Percentiles rank a stretch among this genome's conserved stretches.
Evolutionary conservation across 1,284 basidiomycete species (phyloP).

Genomic region (Paramarasmius palmivorus): DNA sequence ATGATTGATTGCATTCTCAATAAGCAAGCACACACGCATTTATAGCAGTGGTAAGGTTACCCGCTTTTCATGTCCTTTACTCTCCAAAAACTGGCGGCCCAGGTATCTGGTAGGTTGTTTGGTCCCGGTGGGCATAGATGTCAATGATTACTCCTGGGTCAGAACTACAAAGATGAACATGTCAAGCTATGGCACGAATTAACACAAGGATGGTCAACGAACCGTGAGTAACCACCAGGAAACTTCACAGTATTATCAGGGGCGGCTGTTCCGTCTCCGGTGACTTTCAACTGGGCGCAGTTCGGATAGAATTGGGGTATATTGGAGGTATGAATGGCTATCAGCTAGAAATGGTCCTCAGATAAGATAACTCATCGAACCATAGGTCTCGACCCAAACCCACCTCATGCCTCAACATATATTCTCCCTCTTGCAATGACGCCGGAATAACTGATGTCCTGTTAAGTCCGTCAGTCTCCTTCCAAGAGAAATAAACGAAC

Average conservation of each 20-base stretch:
- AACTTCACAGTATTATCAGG: conserved; percentile 35
- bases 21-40: not conserved
- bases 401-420: conserved; percentile 37
- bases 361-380: not conserved
- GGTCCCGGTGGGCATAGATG: conserved; percentile 30
- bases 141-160: conserved; percentile 37
- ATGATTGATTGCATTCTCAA: not conserved
- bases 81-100: conserved; percentile 22
- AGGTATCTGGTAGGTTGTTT: conserved; percentile 38
- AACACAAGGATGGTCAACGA: not conserved
- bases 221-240: conserved; percentile 36
- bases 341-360: conserved; percentile 17
- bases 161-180: conserved; percentile 19
- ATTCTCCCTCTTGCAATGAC: conserved; percentile 34
- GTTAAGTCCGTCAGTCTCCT: not conserved
- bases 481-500: too few species aligned
- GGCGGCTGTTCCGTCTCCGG: conserved; percentile 31
- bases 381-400: not conserved
- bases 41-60: not conserved
- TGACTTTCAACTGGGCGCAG: conserved; percentile 37
- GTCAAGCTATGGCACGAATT: not conserved
- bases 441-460: conserved; percentile 36
- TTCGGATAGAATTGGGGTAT: conserved; percentile 40
- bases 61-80: not conserved
- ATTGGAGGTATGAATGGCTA: conserved; percentile 33